Evolutionary conservation across 768 basidiomycete species (phyloP), one percentile per base, ranked within the genome.

Genomic region (Flagelloscypha sp.): DNA sequence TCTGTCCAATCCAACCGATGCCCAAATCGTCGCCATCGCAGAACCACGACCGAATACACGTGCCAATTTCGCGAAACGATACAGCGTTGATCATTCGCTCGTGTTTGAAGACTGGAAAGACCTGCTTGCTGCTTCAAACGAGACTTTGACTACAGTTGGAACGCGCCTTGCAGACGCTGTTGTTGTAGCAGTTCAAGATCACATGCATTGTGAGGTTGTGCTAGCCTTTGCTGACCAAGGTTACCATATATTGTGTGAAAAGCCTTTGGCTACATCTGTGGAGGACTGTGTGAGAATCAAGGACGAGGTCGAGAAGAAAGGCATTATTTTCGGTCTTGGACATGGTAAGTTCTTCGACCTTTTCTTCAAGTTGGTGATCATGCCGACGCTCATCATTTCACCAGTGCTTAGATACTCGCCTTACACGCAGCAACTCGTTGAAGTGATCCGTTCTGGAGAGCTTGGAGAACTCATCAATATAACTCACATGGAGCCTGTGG

Each of bases 231-330:
- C 80, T 0, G 68, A 65, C 25, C 85, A 86, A 48, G 85, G 86
- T 1, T 92, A 92, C 49, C 79, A 89, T 47, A 84, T 93, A 37
- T 66, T 93, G 13, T 92, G 89, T 56, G 89, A 93, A 68, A 93
- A 93, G 53, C 89, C 89, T 0, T 85, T 93, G 82, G 84, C 87
- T 1, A 89, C 84, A 4, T 72, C 55, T 35, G 48, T 83, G 24
- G 64, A 70, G 35, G 85, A 85, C 43, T 84, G 88, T 40, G 52
- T 92, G 31, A 66, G 62, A 53, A 90, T 92, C 66, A 77, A 84
- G 43, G 61, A 63, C 21, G 83, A 76, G 0, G 68, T 92, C 21
- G 77, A 74, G 55, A 68, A 76, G 22, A 70, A 79, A 2, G 74
- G 74, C 1, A 65, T 75, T 27, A 80, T 92, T 44, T 92, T 89